phyloP scores from a whole-genome alignment of 2,329 filamentous ascomycete genomes.

The Sarocladium brachiariae region DNA sequence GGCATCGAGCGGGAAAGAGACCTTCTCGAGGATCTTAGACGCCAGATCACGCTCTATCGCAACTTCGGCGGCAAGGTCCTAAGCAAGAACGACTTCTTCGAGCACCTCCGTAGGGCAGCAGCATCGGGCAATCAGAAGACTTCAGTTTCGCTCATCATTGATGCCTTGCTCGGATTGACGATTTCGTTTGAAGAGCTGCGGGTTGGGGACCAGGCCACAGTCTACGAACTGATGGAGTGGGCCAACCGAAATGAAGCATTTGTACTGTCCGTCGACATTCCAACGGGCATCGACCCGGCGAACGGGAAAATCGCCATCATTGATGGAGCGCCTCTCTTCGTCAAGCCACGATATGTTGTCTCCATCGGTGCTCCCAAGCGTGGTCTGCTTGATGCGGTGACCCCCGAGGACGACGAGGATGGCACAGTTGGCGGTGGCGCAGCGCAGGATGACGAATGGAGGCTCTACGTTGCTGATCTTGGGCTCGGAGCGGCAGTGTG shows the following conservation, averaged over 20 bases:
- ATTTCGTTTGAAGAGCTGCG: constrained; percentile 84
- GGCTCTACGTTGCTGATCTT: constrained; percentile 78
- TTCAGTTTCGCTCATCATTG: constrained; percentile 74
- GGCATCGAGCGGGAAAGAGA: constrained; percentile 78
- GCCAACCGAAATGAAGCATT: constrained; percentile 80
- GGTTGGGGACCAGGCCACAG: constrained; percentile 72
- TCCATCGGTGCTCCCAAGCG: constrained; percentile 81
- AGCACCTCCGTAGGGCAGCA: constrained; percentile 45
- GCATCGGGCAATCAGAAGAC: constrained; percentile 31
- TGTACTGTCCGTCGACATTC: constrained; percentile 83
- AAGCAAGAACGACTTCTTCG: constrained; percentile 54
- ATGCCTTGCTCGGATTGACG: constrained; percentile 81
- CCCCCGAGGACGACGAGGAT: constrained; percentile 34
- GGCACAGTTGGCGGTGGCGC: constrained; percentile 21
- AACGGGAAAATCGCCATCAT: constrained; percentile 59
- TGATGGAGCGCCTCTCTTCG: constrained; percentile 72
- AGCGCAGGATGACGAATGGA: constrained; percentile 58
- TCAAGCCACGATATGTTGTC: constrained; percentile 76
- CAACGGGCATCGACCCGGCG: constrained; percentile 78
- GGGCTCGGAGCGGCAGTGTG: constrained; percentile 77
- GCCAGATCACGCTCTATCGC: constrained; percentile 77
- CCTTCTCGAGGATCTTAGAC: constrained; percentile 70
- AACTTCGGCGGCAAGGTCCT: constrained; percentile 72
- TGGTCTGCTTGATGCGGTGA: constrained; percentile 72
- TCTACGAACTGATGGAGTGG: constrained; percentile 89